Evolutionary conservation across 2,329 filamentous ascomycete genomes (phyloP).

Genomic region (Lasiodiplodia hormozganensis): DNA sequence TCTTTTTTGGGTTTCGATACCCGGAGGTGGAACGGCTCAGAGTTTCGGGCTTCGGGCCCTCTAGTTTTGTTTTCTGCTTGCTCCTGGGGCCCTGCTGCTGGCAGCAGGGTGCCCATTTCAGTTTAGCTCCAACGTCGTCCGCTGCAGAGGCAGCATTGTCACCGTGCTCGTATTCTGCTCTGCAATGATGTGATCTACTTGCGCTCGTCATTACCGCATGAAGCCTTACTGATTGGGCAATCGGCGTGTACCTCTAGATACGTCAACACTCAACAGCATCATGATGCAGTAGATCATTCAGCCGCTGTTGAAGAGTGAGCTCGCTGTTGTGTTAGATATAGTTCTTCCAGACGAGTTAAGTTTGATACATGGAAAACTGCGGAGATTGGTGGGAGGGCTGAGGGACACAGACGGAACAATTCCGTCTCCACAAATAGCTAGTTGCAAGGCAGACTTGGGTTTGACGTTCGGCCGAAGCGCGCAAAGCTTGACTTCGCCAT

Average conservation of each 20-base stretch:
- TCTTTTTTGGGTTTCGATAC: too few relatives aligned
- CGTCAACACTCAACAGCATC: background rate
- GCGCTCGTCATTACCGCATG: background rate
- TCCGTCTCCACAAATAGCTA: background rate
- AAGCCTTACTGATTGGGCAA: background rate
- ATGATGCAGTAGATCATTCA: slow-evolving; percentile 1
- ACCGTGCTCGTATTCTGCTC: background rate
- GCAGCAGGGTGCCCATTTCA: background rate
- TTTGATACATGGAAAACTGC: slow-evolving; percentile 9
- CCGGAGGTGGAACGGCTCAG: background rate
- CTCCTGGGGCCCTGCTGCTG: background rate
- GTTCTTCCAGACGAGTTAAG: background rate
- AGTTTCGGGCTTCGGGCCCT: slow-evolving; percentile 4
- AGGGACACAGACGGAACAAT: background rate
- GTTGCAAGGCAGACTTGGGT: slow-evolving; percentile 5
- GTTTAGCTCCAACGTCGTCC: background rate
- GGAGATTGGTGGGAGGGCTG: slow-evolving; percentile 6
- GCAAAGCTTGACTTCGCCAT: slow-evolving; percentile 11
- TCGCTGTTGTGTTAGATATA: slow-evolving; percentile 12
- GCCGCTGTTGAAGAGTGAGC: background rate
- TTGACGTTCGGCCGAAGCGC: background rate
- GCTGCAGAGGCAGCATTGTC: slow-evolving; percentile 6
- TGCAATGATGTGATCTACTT: background rate
- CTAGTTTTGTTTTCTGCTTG: background rate
- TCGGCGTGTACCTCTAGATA: background rate